Base-by-base conservation (phyloP, 352 stramenopile genomes). In the Globisporangium mamillatum region DNA sequence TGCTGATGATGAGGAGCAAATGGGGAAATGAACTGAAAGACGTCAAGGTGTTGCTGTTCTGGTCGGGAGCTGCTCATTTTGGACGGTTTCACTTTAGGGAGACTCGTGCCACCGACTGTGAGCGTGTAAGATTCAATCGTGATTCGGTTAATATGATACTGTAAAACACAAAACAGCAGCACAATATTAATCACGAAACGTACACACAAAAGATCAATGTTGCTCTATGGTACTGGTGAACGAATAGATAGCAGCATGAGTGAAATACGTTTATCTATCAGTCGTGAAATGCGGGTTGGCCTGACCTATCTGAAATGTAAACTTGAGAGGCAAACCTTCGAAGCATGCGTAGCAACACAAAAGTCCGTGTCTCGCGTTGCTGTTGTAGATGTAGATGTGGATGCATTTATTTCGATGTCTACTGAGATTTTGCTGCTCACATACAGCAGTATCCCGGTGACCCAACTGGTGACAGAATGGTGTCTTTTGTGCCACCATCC, bases 1-100 rank as follows among this genome's bases (percentile, higher is more conserved):
- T 53, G 34, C 4, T 53, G 38, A 14, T 18, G 27, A 41, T 20
- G 58, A 50, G 9, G 7, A 14, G 32, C 60, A 58, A 66, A 66
- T 66, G 60, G 4, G 60, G 44, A 58, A 66, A 66, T 66, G 60
- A 65, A 6, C 3, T 14, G 22, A 29, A n/a, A n/a, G 14, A 20
- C 55, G 34, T 60, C 55, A 61, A 44, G 46, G 55, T 46, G 55
- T 46, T n/a, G 55, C 27, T 6, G 41, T 50, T 50, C 41, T 50
- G 41, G 41, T 20, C 5, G 14, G 4, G 44, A 52, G 18, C 44
- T 52, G 44, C 44, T 52, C 44, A 24, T 24, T 24, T 24, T 22
- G 44, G 36, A 46, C 44, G 44, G 44, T 52, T 52, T 52, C 44
- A 24, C 16, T 22, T n/a, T 12, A 27, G 14, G 14, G 54, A 6